phyloP scores from a whole-genome alignment of 257 asterid genomes.

The Gentiana macrophylla region DNA sequence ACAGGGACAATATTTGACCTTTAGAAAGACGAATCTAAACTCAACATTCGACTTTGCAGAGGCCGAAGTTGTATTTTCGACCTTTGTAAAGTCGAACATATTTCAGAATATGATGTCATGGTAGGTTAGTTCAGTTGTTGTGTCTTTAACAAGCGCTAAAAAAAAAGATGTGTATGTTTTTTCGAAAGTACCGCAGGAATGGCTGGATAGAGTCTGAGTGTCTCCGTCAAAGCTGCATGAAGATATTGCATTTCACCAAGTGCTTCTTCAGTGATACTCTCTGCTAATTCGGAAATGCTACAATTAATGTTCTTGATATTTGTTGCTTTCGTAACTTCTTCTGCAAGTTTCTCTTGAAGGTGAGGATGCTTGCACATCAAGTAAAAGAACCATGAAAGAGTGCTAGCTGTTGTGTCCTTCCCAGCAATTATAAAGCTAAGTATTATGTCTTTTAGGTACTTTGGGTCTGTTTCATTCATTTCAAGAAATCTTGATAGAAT shows the following conservation, averaged over 20 bases:
- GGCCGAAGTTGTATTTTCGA: too few species aligned
- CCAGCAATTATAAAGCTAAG: slow-evolving; percentile 72
- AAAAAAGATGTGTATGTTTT: background rate
- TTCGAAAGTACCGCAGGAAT: slow-evolving; percentile 34
- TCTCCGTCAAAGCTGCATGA: slow-evolving; percentile 54
- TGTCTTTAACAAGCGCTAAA: too few species aligned
- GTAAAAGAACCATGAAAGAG: slow-evolving; percentile 69
- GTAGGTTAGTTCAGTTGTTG: too few species aligned
- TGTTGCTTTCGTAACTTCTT: slow-evolving; percentile 33
- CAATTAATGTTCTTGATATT: slow-evolving; percentile 10
- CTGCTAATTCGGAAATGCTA: slow-evolving; percentile 25
- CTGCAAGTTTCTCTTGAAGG: slow-evolving; percentile 32
- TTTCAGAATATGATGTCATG: too few species aligned
- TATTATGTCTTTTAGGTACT: slow-evolving; percentile 54
- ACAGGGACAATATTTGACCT: too few species aligned
- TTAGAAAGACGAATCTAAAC: too few species aligned
- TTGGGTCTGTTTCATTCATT: slow-evolving; percentile 47
- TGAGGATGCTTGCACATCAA: slow-evolving; percentile 59
- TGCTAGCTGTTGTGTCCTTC: slow-evolving; percentile 57
- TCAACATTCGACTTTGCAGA: too few species aligned
- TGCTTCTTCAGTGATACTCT: slow-evolving; percentile 42
- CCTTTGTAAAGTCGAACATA: too few species aligned
- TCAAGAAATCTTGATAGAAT: slow-evolving; percentile 46
- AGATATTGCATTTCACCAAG: slow-evolving; percentile 54
- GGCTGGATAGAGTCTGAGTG: slow-evolving; percentile 58